A percentile compares a stretch with the other conserved stretches of the same genome.
These are phyloP conservation scores for Xylaria sp. DNA, from an alignment of 2,329 filamentous ascomycete genomes.

Conservation along the genomic window DNA sequence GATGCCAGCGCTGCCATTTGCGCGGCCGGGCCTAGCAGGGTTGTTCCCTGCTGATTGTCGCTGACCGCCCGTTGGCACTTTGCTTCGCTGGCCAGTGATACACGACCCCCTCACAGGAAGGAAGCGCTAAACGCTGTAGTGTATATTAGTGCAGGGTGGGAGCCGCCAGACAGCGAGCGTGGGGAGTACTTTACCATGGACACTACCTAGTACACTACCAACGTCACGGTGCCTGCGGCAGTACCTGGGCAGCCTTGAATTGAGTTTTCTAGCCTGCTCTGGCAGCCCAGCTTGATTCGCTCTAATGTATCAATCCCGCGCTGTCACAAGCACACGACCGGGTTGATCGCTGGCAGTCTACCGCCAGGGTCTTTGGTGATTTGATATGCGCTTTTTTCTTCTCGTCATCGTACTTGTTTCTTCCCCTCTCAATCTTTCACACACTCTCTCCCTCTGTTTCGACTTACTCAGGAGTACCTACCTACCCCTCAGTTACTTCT, in stretches of 20 bases:
- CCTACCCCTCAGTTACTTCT: conserved; percentile 21
- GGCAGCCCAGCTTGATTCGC: conserved; percentile 36
- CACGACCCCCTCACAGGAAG: neutral
- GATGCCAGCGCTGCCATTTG: conserved; percentile 45
- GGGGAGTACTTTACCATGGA: neutral
- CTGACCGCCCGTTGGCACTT: conserved; percentile 36
- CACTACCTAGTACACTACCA: no score
- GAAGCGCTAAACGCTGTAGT: conserved; percentile 9
- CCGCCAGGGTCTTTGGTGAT: conserved; percentile 26
- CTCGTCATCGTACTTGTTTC: neutral
- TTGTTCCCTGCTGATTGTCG: conserved; percentile 28
- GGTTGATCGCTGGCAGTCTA: conserved; percentile 27
- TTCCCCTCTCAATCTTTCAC: neutral
- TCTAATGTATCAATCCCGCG: conserved; percentile 17
- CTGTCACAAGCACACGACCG: conserved; percentile 4
- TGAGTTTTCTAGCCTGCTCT: conserved; percentile 13
- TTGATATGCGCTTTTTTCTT: neutral
- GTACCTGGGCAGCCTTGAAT: conserved; percentile 8
- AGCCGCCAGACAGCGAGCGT: neutral
- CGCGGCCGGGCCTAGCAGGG: conserved; percentile 42
- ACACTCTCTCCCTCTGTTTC: neutral
- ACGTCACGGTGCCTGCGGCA: neutral
- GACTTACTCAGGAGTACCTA: neutral
- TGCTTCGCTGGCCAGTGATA: conserved; percentile 42
- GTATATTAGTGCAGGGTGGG: neutral